These are phyloP conservation scores for Malus domestica DNA, from an alignment of 306 rosid species.

Conservation along the genomic window DNA sequence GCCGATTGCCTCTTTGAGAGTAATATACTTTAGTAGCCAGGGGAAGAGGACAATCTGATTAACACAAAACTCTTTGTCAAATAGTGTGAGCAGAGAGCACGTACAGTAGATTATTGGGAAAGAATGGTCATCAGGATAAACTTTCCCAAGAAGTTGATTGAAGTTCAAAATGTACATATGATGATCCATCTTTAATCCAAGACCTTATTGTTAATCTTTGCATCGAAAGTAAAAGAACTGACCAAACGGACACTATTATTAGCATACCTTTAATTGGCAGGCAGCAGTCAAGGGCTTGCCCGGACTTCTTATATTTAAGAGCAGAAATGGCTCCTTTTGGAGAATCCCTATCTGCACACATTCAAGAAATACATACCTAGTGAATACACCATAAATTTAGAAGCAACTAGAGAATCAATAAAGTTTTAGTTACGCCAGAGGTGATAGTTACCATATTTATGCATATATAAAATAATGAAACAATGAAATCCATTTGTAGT, in stretches of 20 bases:
- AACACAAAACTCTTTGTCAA: constrained; percentile 16
- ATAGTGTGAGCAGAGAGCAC: constrained; percentile 4
- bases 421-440: background rate
- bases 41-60: constrained; percentile 70
- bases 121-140: constrained; percentile 12
- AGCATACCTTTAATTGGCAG: constrained; percentile 31
- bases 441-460: background rate
- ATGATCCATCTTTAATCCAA: background rate
- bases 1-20: constrained; percentile 68
- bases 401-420: constrained; percentile 6
- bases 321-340: constrained; percentile 22
- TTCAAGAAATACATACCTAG: constrained; percentile 1
- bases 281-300: constrained; percentile 28
- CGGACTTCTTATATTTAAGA: constrained; percentile 19
- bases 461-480: background rate
- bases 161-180: background rate
- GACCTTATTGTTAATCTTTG: background rate
- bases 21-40: constrained; percentile 86
- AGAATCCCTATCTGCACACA: constrained; percentile 36
- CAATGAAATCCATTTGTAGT: background rate
- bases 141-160: constrained; percentile 15
- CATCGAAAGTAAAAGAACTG: background rate
- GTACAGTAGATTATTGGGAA: background rate
- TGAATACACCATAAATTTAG: constrained; percentile 7
- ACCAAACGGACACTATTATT: background rate